Base-by-base conservation (phyloP, 345 rosid genomes). In the Populus nigra region DNA sequence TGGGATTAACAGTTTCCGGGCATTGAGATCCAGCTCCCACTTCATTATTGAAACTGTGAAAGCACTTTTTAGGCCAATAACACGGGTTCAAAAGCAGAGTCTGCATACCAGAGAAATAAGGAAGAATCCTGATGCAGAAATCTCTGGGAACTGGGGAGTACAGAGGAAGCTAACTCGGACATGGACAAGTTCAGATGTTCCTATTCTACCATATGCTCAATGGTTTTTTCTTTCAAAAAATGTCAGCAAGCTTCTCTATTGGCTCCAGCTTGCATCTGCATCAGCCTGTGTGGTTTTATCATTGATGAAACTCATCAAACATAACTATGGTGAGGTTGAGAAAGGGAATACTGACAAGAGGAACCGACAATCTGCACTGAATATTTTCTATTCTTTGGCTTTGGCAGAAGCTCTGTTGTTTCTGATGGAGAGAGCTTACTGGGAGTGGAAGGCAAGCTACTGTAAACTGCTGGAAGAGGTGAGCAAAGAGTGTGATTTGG, bases 231-330 rank as follows among this genome's bases (percentile, higher is more conserved):
- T 88, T 7, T 80, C 97, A 17, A 85, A 88, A 79, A 87, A 93
- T 39, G 81, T 93, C 63, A 93, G 98, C 77, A 88, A 86, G 67
- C 81, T 93, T 74, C 89, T 94, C 43, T 86, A 91, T 69, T 93
- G 98, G 98, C 97, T 94, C 41, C 97, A 94, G 83, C 87, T 94
- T 69, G 83, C 91, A 25, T 93, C 98, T 8, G 98, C 97, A 10
- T 79, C 84, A 2, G 86, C 94, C 29, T 94, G 97, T 35, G 90
- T 93, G 27, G 89, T 80, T 81, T 87, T 94, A 2, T 93, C 98
- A 65, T 77, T 87, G 29, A 89, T 85, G 88, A 94, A 89, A 86
- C 94, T 94, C 69, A 78, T 90, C 78, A 81, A 39, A 82, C 98
- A 84, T 71, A 81, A 94, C 88, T 94, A 90, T 13, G 97, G 97